A percentile compares a stretch with the other conserved stretches of the same genome.
These are phyloP conservation scores for Alternaria gaisen DNA, from an alignment of 2,329 filamentous ascomycete species.

Conservation along the genomic window DNA sequence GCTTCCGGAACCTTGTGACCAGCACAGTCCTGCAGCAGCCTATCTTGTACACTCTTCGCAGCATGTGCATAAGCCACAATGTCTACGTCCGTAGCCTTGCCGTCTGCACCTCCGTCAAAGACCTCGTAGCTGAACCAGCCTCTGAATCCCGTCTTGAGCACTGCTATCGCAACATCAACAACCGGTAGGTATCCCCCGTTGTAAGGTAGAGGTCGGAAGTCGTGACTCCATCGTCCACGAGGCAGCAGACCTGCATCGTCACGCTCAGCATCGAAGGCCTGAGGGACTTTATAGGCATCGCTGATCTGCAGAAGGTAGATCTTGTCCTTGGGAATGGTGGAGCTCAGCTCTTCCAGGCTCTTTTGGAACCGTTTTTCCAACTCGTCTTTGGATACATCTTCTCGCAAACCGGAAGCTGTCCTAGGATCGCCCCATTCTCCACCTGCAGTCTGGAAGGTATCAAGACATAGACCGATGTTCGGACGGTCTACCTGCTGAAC, in stretches of 20 bases:
- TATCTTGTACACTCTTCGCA: constrained; percentile 60
- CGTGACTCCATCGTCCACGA: constrained; percentile 74
- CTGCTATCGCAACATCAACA: constrained; percentile 69
- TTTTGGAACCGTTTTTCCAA: constrained; percentile 61
- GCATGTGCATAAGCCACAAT: constrained; percentile 60
- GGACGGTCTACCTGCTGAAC: constrained; percentile 68
- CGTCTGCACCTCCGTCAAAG: constrained; percentile 68
- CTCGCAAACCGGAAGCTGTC: constrained; percentile 67
- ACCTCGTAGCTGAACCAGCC: constrained; percentile 75
- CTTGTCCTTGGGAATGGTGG: constrained; percentile 70
- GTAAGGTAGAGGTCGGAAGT: constrained; percentile 73
- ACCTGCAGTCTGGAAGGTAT: constrained; percentile 79
- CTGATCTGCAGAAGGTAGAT: constrained; percentile 79
- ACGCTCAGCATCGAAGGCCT: constrained; percentile 62
- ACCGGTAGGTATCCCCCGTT: constrained; percentile 76
- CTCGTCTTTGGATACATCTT: constrained; percentile 57
- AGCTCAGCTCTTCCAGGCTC: constrained; percentile 65
- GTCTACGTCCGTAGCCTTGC: constrained; percentile 62
- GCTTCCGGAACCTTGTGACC: constrained; percentile 27
- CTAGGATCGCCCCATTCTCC: constrained; percentile 78
- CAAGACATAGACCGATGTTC: constrained; percentile 78
- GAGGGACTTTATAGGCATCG: constrained; percentile 72
- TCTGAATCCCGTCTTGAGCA: constrained; percentile 72
- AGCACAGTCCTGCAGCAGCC: constrained; percentile 46
- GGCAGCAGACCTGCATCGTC: constrained; percentile 66